Evolutionary conservation across 2,329 filamentous ascomycete species (phyloP), one percentile per base, ranked within the genome.

Genomic region (Microdochium bolleyi): DNA sequence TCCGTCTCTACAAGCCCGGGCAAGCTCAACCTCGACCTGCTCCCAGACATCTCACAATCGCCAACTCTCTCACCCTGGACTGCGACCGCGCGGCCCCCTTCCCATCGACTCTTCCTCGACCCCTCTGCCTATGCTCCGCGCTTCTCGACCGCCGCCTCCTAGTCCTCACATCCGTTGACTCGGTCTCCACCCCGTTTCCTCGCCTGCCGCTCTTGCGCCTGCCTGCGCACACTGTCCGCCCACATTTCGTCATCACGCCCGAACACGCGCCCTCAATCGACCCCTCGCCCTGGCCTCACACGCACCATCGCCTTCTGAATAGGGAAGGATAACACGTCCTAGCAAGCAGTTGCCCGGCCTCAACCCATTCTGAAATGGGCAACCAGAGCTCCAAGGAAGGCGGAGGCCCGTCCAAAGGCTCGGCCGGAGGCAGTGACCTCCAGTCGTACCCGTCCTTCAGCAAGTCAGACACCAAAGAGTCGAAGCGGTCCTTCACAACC

Each of bases 381-480:
- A 91, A 90, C 70, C 83, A 88, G 71, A 78, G 77, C 62, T 91
- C 88, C 61, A 82, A 80, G 62, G 78, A 81, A 65, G 70, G 74
- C 62, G 74, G 70, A 55, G 69, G 67, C 54, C 66, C 72, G 55
- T 67, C 74, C 62, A 87, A 82, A 70, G 67, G 68, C 51, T 67
- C 70, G 54, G 72, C 73, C 55, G 65, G 57, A 53, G 67, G 55
- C 56, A 83, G 88, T 37, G 76, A 80, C 56, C 75, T 96, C 54
- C 87, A 90, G 69, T 88, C 89, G 27, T 95, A 94, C 69, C 92
- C 92, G 25, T 96, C 92, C 25, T 92, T 97, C 67, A 88, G 88
- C 72, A 87, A 88, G 67, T 90, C 91, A 53, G 92, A 97, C 67
- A 97, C 92, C 25, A 92, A 92, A 68, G 92, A 96, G 59, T 96